Evolutionary conservation across 805 yeast genomes (phyloP), one percentile per base, ranked within the genome.

Genomic region (Vanderwaltozyma verrucispora): DNA sequence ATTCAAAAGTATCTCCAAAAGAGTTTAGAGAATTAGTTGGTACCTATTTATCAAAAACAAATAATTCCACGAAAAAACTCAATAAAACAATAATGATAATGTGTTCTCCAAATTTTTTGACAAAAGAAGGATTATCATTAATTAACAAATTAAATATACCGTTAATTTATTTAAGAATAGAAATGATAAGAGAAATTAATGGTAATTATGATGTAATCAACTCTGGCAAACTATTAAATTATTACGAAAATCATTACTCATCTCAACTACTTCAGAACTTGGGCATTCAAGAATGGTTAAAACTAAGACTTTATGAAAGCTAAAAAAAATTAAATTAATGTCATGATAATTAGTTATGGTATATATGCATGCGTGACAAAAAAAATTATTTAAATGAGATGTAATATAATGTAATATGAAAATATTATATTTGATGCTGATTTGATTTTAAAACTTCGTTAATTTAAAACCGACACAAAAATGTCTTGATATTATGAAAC

Each of bases 401-500:
- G n/a, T n/a, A n/a, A n/a, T n/a, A n/a, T n/a, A n/a, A n/a, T n/a
- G n/a, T n/a, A n/a, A n/a, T n/a, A n/a, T n/a, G n/a, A n/a, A n/a
- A n/a, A n/a, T n/a, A n/a, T n/a, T n/a, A n/a, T n/a, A n/a, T n/a
- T n/a, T n/a, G n/a, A n/a, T n/a, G n/a, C n/a, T n/a, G n/a, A n/a
- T 21, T 21, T 7, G 11, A 11, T 24, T 21, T 15, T 30, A 30
- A 21, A 30, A 30, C 13, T 20, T 30, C 4, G 8, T 13, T 9
- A 11, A 30, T 30, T 30, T 30, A 8, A 12, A 20, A 30, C 76
- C 76, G 21, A 71, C 74, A 11, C 65, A 54, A 25, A 51, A 47
- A 37, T 57, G 60, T 42, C 76, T 60, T 3, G 76, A 66, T 8
- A 54, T 35, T 9, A 60, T 19, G 67, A 73, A 74, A 21, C 59